Evolutionary conservation across 345 rosid genomes (phyloP), one percentile per base, ranked within the genome.

Genomic region (Mallotus nudiflorus): DNA sequence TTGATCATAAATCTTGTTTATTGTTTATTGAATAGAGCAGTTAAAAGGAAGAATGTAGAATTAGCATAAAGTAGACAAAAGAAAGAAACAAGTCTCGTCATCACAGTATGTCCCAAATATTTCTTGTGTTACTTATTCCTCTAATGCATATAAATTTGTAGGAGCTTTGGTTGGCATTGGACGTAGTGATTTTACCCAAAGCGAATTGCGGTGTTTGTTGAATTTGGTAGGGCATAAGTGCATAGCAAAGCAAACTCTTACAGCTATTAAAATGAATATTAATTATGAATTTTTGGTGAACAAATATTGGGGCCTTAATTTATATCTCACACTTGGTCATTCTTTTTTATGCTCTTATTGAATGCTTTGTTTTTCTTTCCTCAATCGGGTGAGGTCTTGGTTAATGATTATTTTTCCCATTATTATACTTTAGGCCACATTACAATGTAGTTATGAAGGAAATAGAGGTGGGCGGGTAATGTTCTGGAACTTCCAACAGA

Each of bases 371-470:
- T 64, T 25, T 69, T 35, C n/a, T 31, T 68, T 67, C 51, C 35
- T 52, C 53, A 44, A 27, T 48, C 13, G 12, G 55, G 59, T 57
- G 35, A 35, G 52, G 45, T 55, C 51, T 66, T 69, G 66, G 56
- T 52, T 50, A 69, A 19, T 69, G 62, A 29, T 57, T 61, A 58
- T 46, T 67, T 31, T 61, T 45, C 10, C 76, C 49, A 65, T 74
- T 62, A 79, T 62, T 66, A 49, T 63, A 57, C 13, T 46, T 72
- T 79, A 94, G 98, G 96, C 52, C 82, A 67, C 98, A 94, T 87
- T 94, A 91, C 86, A 94, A 87, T 82, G 86, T 91, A 53, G 60
- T 75, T 69, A 64, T 94, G 89, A 84, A 73, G 84, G 86, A 73
- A 39, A 63, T 91, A 80, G 93, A 91, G 77, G 97, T 94, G 40